A percentile compares a stretch with the other conserved stretches of the same genome.
These are phyloP conservation scores for Fomitopsis betulina DNA, from an alignment of 1,284 basidiomycete genomes.

Conservation along the genomic window DNA sequence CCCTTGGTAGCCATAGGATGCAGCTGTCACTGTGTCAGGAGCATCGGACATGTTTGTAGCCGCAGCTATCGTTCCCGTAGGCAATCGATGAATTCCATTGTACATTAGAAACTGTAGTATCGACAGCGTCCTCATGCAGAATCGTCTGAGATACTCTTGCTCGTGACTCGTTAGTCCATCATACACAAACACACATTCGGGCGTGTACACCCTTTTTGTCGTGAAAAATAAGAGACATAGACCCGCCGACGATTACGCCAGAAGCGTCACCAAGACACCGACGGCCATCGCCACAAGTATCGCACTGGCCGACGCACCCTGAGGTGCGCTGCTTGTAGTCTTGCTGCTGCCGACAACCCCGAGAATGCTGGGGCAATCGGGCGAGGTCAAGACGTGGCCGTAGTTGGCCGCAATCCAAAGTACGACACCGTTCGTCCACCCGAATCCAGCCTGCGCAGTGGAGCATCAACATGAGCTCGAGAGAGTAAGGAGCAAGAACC, in stretches of 20 bases:
- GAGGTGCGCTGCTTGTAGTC: not conserved
- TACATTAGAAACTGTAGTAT: too few species aligned
- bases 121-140: too few species aligned
- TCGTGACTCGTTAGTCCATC: too few species aligned
- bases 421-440: slow-evolving; percentile 88
- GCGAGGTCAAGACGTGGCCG: slow-evolving; percentile 57
- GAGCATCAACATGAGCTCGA: not conserved
- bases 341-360: slow-evolving; percentile 1
- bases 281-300: not conserved
- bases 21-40: not conserved
- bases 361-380: slow-evolving; percentile 56
- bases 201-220: not conserved
- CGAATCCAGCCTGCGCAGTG: slow-evolving; percentile 59
- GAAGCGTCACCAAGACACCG: not conserved
- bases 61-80: too few species aligned
- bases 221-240: too few species aligned
- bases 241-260: not conserved
- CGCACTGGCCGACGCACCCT: not conserved
- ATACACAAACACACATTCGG: too few species aligned
- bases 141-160: too few species aligned
- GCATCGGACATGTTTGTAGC: not conserved
- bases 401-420: slow-evolving; percentile 74
- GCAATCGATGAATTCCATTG: too few species aligned
- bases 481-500: not conserved
- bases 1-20: too few species aligned